Base-by-base conservation (phyloP, 202 grass and related monocot species). In the Digitaria exilis region DNA sequence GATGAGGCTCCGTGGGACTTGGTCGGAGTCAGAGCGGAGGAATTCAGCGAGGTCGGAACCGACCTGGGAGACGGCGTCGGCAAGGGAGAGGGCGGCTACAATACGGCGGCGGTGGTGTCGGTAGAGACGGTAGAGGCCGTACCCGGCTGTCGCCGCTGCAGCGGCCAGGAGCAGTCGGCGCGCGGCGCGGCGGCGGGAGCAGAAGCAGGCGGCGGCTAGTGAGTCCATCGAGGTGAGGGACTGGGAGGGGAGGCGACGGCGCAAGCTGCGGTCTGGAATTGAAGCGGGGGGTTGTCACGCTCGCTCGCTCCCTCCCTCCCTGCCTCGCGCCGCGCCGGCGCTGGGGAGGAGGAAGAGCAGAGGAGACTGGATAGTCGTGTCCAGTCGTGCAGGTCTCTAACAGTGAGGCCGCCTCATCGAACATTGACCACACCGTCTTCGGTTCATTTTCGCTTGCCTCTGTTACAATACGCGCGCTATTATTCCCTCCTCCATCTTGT, bases 11-110 rank as follows among this genome's bases (percentile, higher is more conserved):
- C 43, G 71, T 1, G 95, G 95, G 9, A 94, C 78, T 25, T 89
- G 84, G 28, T 92, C 88, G 51, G 90, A 92, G 52, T 94, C 90
- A 41, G 92, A 97, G 60, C 87, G 79, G 50, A 97, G 81, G 83
- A 97, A 97, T 3, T 68, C 92, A 25, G 76, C 86, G 54, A 97
- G 80, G 81, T 97, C 95, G 75, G 90, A 70, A 4, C 88, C 88
- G 71, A 87, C 73, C 13, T 71, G 84, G 10, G 73, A 73, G 25
- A 93, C 74, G 14, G 90, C 80, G 31, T 94, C 86, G 6, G 88
- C 92, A 6, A 93, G 80, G 55, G 92, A 68, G 34, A 91, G 75
- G 31, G 90, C 85, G 7, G 88, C 90, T 16, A 77, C 69, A 52
- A 97, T 45, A 59, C 88, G 82, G 57, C 60, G 68, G 11, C 84